phyloP scores from a whole-genome alignment of 2,329 filamentous ascomycete genomes.

The Graphilbum ipis-grandicollis region DNA sequence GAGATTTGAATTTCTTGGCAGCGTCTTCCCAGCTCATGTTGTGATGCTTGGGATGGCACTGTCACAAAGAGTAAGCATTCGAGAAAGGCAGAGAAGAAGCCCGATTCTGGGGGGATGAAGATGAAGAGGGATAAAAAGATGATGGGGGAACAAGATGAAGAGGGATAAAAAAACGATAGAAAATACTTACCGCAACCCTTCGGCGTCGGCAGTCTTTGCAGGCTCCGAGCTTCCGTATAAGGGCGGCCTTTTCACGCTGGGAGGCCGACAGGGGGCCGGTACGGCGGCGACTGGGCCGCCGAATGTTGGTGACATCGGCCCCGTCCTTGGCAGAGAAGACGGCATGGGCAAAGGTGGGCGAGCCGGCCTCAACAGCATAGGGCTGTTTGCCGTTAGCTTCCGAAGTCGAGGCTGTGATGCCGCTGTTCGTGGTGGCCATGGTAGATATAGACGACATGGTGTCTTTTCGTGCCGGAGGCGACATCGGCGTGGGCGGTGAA shows the following conservation, averaged over 20 bases:
- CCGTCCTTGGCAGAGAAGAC: conserved; percentile 40
- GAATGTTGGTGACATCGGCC: conserved; percentile 32
- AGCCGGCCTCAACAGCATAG: conserved; percentile 30
- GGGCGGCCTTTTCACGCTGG: conserved; percentile 39
- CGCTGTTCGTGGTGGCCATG: conserved; percentile 14
- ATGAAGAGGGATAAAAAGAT: background rate
- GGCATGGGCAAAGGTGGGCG: conserved; percentile 29
- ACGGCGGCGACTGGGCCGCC: conserved; percentile 37
- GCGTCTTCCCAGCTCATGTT: conserved; percentile 45
- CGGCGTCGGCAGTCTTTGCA: conserved; percentile 37
- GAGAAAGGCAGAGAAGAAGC: too few species aligned
- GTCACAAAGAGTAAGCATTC: background rate
- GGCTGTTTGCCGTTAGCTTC: conserved; percentile 31
- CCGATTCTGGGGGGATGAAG: background rate
- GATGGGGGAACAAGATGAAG: background rate
- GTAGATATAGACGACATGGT: conserved; percentile 36
- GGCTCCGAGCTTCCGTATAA: conserved; percentile 42
- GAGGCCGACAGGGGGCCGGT: conserved; percentile 40
- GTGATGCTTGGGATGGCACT: conserved; percentile 43
- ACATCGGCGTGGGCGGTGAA: conserved; percentile 12
- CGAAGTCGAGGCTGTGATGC: conserved; percentile 15
- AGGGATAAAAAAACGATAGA: conserved; percentile 1
- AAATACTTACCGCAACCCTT: conserved; percentile 37
- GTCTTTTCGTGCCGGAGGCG: conserved; percentile 25
- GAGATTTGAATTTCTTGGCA: conserved; percentile 33